Percentiles rank a stretch among this genome's conserved stretches.
Conservation (phyloP, 768 basidiomycete species). For the Agaricus sinodeliciosus region DNA sequence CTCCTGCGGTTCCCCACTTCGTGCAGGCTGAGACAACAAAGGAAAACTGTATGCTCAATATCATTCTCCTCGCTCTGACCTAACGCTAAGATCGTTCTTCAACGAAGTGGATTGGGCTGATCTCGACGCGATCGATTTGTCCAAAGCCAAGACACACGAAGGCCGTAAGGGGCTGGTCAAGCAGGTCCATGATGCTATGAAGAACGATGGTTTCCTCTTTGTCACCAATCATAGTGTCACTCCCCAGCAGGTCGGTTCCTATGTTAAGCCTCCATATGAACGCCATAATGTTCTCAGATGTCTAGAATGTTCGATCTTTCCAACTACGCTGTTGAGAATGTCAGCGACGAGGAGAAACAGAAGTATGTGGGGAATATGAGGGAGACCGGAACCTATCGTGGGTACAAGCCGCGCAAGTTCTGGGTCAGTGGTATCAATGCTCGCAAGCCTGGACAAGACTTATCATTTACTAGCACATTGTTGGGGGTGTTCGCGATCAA, state of each 20-base stretch:
- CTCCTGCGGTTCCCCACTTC: conserved; percentile 5
- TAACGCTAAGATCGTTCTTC: background rate
- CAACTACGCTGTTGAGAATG: conserved; percentile 33
- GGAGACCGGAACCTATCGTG: conserved; percentile 40
- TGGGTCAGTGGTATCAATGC: conserved; percentile 27
- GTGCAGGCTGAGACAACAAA: conserved; percentile 6
- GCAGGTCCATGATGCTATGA: conserved; percentile 36
- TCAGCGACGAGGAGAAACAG: conserved; percentile 35
- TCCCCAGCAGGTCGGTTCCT: conserved; percentile 26
- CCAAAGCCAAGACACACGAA: conserved; percentile 29
- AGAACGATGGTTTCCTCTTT: conserved; percentile 38
- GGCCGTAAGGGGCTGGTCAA: conserved; percentile 27
- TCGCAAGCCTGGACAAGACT: background rate
- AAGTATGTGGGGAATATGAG: conserved; percentile 31
- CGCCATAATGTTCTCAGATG: conserved; percentile 6
- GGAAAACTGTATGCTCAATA: conserved; percentile 4
- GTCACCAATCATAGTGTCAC: conserved; percentile 43
- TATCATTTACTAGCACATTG: conserved; percentile 25
- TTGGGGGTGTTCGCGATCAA: conserved; percentile 35
- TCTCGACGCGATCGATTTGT: conserved; percentile 41
- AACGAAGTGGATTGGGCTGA: conserved; percentile 29
- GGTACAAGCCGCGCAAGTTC: conserved; percentile 45
- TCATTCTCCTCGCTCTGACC: background rate
- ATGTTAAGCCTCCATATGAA: background rate
- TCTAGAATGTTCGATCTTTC: conserved; percentile 43